phyloP scores from a whole-genome alignment of 257 asterid genomes.

The Anisodus tanguticus region DNA sequence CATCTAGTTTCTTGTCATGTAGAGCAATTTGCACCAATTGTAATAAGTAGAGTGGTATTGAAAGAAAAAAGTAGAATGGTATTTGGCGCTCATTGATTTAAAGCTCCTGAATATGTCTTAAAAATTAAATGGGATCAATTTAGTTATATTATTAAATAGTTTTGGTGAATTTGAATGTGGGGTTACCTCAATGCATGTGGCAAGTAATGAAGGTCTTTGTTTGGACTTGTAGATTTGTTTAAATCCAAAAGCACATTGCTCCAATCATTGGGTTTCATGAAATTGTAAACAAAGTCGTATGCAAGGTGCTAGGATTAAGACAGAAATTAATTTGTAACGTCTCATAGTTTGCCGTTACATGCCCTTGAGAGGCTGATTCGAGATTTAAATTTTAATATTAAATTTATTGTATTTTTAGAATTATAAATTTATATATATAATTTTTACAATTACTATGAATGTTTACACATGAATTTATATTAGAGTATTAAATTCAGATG shows the following conservation, averaged over 20 bases:
- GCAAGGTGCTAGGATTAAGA: background rate
- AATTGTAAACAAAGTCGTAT: slow-evolving; percentile 20
- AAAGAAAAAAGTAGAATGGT: no score
- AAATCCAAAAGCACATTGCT: slow-evolving; percentile 17
- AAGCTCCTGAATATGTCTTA: background rate
- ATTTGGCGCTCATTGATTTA: slow-evolving; percentile 12
- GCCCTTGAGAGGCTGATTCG: background rate
- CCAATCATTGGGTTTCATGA: background rate
- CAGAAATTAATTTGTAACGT: background rate
- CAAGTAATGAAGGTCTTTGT: slow-evolving; percentile 14
- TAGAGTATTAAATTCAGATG: background rate
- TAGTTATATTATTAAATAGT: no score
- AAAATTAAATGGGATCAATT: no score
- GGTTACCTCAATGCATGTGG: slow-evolving; percentile 1
- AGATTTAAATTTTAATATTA: no score
- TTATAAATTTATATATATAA: no score
- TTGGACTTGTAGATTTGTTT: background rate
- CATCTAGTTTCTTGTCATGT: no score
- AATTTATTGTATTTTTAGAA: no score
- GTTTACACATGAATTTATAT: no score
- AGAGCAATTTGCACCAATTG: background rate
- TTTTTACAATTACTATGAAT: no score
- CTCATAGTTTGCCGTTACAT: background rate
- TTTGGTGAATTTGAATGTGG: no score
- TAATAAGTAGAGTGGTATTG: background rate